Percentiles rank a stretch among this genome's conserved stretches.
Evolutionary conservation across 2,329 filamentous ascomycete genomes (phyloP).

Genomic region (Mollisiaceae sp.): DNA sequence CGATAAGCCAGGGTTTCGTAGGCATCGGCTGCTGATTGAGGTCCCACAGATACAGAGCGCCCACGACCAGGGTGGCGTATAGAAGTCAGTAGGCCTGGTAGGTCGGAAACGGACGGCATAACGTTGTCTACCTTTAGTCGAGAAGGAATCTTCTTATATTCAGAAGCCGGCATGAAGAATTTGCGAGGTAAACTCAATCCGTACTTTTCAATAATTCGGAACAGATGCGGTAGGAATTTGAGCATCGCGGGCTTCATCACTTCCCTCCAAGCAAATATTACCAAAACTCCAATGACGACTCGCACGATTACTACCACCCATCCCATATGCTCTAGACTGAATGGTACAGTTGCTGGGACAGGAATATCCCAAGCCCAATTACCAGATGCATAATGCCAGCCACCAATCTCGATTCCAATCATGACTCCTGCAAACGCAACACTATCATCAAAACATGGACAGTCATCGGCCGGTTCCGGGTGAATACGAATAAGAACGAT

Average conservation of each 20-base stretch:
- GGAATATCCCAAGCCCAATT: slow-evolving; percentile 56
- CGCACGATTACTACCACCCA: slow-evolving; percentile 67
- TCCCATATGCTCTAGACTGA: slow-evolving; percentile 70
- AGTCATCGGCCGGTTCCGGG: slow-evolving; percentile 95
- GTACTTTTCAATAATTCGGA: slow-evolving; percentile 80
- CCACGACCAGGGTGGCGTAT: slow-evolving; percentile 79
- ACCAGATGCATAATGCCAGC: slow-evolving; percentile 71
- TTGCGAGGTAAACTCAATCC: slow-evolving; percentile 83
- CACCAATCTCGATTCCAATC: slow-evolving; percentile 81
- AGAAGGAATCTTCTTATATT: slow-evolving; percentile 84
- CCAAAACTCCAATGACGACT: slow-evolving; percentile 77
- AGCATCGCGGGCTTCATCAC: slow-evolving; percentile 85
- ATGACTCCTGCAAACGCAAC: slow-evolving; percentile 91
- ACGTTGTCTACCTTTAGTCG: slow-evolving; percentile 82
- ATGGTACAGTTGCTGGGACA: slow-evolving; percentile 63
- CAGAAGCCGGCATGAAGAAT: slow-evolving; percentile 88
- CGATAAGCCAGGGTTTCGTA: slow-evolving; percentile 95
- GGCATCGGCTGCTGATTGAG: slow-evolving; percentile 93
- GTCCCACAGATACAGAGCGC: slow-evolving; percentile 86
- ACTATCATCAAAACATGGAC: slow-evolving; percentile 95
- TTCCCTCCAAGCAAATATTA: slow-evolving; percentile 90
- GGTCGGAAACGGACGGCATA: slow-evolving; percentile 85
- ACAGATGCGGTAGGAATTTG: slow-evolving; percentile 79
- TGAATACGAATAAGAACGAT: slow-evolving; percentile 84
- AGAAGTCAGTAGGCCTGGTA: slow-evolving; percentile 80